Evolutionary conservation across 257 asterid species (phyloP), one percentile per base, ranked within the genome.

Genomic region (Scutellaria minor): DNA sequence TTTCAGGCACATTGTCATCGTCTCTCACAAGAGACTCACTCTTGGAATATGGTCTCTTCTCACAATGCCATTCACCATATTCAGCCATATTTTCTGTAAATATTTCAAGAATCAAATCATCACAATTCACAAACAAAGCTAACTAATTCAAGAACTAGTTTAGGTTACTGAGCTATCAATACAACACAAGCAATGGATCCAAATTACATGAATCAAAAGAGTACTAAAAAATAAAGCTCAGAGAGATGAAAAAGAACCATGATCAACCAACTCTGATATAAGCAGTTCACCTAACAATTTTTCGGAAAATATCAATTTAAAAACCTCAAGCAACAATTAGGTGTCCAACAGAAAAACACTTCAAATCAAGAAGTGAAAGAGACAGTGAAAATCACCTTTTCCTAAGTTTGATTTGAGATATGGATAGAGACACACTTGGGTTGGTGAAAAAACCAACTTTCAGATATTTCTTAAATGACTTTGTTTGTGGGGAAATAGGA

Each of bases 1-100:
- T 79, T 80, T 95, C 98, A 41, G 88, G 75, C 40, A 69, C 83
- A 79, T 72, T 90, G 66, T 83, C 89, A 42, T 71, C 73, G 1
- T 78, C 91, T 68, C 79, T 73, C 1, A 82, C 52, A 65, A 85
- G 79, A 37, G 98, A 84, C 2, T 90, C 98, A 15, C 44, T 70
- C 83, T 85, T 84, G 27, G 73, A 12, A 45, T 73, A n/a, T 22
- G 78, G 66, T 70, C 97, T 90, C 73, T 86, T 79, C 74, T 90
- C 96, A 47, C 93, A 79, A 76, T 74, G 81, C 98, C 96, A 84
- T 63, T 75, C 76, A 37, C 63, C 81, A 31, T 0, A 31, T 2
- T 31, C 37, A 31, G 37, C 37, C 37, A 31, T 31, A 31, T 4
- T 31, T 4, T 31, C 37, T 31, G 37, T 31, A 31, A 31, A 31